phyloP scores from a whole-genome alignment of 257 asterid genomes.

The Thymus quinquecostatus region DNA sequence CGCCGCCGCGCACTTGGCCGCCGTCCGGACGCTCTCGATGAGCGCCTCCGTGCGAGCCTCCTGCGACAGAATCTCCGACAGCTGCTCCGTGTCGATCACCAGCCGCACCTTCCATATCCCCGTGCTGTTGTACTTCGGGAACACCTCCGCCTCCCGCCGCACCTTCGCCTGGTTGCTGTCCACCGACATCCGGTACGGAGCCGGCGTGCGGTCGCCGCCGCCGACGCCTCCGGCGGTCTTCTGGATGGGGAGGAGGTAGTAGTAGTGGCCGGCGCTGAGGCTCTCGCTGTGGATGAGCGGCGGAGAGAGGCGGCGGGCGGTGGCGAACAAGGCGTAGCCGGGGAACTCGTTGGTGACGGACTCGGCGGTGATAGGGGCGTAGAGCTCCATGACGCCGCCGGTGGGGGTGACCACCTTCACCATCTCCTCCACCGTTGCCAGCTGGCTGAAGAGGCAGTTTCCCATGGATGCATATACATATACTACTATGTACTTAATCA shows the following conservation, averaged over 20 bases:
- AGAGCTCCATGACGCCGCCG: slow-evolving; percentile 61
- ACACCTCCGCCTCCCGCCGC: slow-evolving; percentile 37
- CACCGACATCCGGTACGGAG: slow-evolving; percentile 49
- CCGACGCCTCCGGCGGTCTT: not conserved
- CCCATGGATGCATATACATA: slow-evolving; percentile 36
- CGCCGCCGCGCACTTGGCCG: slow-evolving; percentile 48
- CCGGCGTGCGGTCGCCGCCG: not conserved
- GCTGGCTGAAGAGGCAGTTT: slow-evolving; percentile 40
- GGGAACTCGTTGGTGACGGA: slow-evolving; percentile 62
- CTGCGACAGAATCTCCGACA: slow-evolving; percentile 59
- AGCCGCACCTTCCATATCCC: slow-evolving; percentile 67
- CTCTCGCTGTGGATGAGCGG: slow-evolving; percentile 46
- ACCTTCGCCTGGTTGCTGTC: slow-evolving; percentile 30
- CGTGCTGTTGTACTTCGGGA: slow-evolving; percentile 38
- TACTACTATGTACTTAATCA: no score
- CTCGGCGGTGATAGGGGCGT: slow-evolving; percentile 57
- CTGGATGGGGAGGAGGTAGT: slow-evolving; percentile 50
- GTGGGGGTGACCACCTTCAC: slow-evolving; percentile 45
- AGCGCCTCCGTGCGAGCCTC: slow-evolving; percentile 61
- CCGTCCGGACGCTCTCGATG: slow-evolving; percentile 57
- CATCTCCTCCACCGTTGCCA: slow-evolving; percentile 37
- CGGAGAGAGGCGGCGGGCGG: slow-evolving; percentile 37
- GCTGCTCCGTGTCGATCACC: slow-evolving; percentile 52
- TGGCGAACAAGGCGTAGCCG: slow-evolving; percentile 49
- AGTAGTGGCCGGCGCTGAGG: slow-evolving; percentile 45